These are phyloP conservation scores for Shiraia sp. DNA, from an alignment of 2,329 filamentous ascomycete genomes.

Conservation along the genomic window DNA sequence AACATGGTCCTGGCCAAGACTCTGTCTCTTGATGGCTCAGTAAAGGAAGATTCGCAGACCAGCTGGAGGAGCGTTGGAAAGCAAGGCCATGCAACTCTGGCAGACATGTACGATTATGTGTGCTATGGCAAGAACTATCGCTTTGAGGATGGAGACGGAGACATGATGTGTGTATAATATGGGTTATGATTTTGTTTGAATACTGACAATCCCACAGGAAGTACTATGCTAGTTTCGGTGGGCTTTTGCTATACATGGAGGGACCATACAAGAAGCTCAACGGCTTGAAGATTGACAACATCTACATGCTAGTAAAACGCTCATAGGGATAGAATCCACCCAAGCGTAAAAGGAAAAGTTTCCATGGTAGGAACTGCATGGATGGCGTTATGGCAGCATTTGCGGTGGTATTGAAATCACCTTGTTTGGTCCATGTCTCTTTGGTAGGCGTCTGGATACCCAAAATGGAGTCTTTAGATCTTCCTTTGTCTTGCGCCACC, in stretches of 20 bases:
- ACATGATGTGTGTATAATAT: conserved; percentile 73
- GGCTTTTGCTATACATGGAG: conserved; percentile 84
- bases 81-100: conserved; percentile 57
- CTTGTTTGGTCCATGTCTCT: conserved; percentile 28
- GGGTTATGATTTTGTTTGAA: conserved; percentile 6
- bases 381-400: conserved; percentile 33
- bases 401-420: conserved; percentile 31
- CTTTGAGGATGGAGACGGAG: conserved; percentile 81
- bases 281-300: conserved; percentile 86
- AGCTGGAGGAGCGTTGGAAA: conserved; percentile 69
- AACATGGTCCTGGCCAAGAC: conserved; percentile 84
- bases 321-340: conserved; percentile 43
- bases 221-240: conserved; percentile 92
- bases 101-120: conserved; percentile 85
- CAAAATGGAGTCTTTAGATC: conserved; percentile 22
- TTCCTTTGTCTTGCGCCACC: conserved; percentile 4
- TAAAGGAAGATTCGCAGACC: conserved; percentile 55
- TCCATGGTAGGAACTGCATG: conserved; percentile 23
- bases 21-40: conserved; percentile 78
- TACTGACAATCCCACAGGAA: conserved; percentile 63
- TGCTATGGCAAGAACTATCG: conserved; percentile 88
- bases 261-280: conserved; percentile 96
- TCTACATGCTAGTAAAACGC: conserved; percentile 95
- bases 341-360: conserved; percentile 6
- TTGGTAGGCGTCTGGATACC: conserved; percentile 39